Conservation (phyloP, 257 asterid species). For the Nicotiana otophora region DNA sequence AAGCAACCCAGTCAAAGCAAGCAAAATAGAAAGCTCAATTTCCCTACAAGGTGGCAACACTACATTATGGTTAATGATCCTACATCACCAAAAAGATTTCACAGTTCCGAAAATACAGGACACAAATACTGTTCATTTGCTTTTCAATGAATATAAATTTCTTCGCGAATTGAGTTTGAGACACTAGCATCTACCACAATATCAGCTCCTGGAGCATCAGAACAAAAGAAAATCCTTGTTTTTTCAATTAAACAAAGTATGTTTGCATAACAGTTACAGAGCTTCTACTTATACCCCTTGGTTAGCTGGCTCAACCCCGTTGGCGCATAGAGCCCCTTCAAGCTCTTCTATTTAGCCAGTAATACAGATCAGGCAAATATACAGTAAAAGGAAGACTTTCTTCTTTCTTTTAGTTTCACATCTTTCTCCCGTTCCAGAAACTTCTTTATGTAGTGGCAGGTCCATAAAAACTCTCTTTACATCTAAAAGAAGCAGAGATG, state of each 20-base stretch:
- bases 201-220: neutral
- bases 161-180: neutral
- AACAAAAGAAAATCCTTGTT: neutral
- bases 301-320: neutral
- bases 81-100: neutral
- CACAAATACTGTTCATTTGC: neutral
- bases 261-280: neutral
- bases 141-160: neutral
- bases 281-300: neutral
- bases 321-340: neutral
- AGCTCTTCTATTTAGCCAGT: neutral
- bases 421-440: neutral
- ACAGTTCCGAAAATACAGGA: neutral
- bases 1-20: too few relatives aligned
- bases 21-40: too few relatives aligned
- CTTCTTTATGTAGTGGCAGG: neutral
- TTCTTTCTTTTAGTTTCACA: neutral
- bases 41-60: neutral
- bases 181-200: neutral
- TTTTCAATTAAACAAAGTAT: neutral
- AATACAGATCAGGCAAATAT: neutral
- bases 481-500: neutral
- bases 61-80: neutral
- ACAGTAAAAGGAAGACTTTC: neutral
- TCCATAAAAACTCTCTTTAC: neutral